These are phyloP conservation scores for Xanthoconium separans DNA, from an alignment of 1,284 basidiomycete genomes.

Conservation along the genomic window DNA sequence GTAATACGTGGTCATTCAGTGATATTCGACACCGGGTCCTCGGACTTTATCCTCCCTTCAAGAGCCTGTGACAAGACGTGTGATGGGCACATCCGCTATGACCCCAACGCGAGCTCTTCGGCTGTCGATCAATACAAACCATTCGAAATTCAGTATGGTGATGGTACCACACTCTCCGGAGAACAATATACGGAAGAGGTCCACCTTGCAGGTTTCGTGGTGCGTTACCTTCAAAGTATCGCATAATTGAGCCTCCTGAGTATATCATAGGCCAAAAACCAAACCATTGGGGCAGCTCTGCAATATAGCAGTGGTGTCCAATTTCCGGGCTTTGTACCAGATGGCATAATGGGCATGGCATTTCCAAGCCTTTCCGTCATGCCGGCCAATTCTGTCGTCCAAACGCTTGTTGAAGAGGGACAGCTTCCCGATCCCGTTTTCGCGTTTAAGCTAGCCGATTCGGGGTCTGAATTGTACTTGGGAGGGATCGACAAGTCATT, in stretches of 20 bases:
- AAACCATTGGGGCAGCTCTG: constrained; percentile 25
- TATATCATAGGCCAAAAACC: constrained; percentile 18
- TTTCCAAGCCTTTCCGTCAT: constrained; percentile 21
- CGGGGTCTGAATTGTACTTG: constrained; percentile 42
- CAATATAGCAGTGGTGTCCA: constrained; percentile 20
- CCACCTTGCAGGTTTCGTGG: constrained; percentile 20
- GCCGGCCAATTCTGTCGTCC: constrained; percentile 17
- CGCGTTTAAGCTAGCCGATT: constrained; percentile 40
- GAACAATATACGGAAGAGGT: constrained; percentile 38
- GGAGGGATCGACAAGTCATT: constrained; percentile 33
- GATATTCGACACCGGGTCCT: constrained; percentile 47
- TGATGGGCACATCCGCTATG: constrained; percentile 35
- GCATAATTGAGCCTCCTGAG: neutral
- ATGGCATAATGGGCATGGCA: constrained; percentile 30
- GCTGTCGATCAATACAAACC: constrained; percentile 23
- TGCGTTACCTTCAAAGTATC: constrained; percentile 7
- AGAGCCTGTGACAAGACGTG: constrained; percentile 31
- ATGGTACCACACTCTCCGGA: constrained; percentile 36
- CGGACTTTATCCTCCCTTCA: constrained; percentile 37
- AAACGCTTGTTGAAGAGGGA: constrained; percentile 25
- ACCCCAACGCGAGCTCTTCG: constrained; percentile 33
- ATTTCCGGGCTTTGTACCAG: constrained; percentile 13
- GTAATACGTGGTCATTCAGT: constrained; percentile 21
- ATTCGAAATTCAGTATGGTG: constrained; percentile 36
- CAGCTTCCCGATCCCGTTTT: constrained; percentile 36